These are phyloP conservation scores for Colletotrichum cordylinicola DNA, from an alignment of 2,329 filamentous ascomycete genomes.

Conservation along the genomic window DNA sequence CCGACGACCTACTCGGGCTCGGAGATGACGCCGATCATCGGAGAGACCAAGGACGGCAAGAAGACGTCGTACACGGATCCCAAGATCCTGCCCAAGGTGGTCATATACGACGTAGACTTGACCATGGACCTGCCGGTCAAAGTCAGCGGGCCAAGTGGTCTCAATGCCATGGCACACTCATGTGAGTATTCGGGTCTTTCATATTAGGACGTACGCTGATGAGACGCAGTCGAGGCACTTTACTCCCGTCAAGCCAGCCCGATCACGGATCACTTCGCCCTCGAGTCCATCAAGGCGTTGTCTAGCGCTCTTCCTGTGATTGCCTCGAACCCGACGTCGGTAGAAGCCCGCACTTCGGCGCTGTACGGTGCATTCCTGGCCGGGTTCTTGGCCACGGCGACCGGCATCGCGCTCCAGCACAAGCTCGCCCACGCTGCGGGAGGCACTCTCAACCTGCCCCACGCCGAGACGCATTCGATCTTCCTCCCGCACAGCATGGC, in stretches of 20 bases:
- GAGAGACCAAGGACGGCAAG: constrained; percentile 21
- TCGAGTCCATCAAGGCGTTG: constrained; percentile 20
- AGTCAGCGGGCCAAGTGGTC: constrained; percentile 15
- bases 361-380: constrained; percentile 22
- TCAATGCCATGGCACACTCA: constrained; percentile 22
- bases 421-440: constrained; percentile 19
- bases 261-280: constrained; percentile 9
- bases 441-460: constrained; percentile 15
- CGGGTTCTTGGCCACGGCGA: constrained; percentile 6
- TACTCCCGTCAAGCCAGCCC: constrained; percentile 18
- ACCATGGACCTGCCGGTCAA: constrained; percentile 19
- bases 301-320: constrained; percentile 55
- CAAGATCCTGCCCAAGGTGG: constrained; percentile 16
- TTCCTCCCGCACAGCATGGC: constrained; percentile 19
- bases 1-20: constrained; percentile 65
- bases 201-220: background rate
- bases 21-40: constrained; percentile 59
- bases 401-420: constrained; percentile 19
- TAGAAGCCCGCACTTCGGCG: constrained; percentile 44
- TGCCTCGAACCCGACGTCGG: constrained; percentile 46
- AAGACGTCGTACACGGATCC: constrained; percentile 19
- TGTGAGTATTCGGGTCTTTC: background rate
- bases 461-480: constrained; percentile 21
- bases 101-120: constrained; percentile 20
- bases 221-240: constrained; percentile 11